These are phyloP conservation scores for Aspergillus bridgeri DNA, from an alignment of 495 filamentous ascomycete species.

Conservation along the genomic window DNA sequence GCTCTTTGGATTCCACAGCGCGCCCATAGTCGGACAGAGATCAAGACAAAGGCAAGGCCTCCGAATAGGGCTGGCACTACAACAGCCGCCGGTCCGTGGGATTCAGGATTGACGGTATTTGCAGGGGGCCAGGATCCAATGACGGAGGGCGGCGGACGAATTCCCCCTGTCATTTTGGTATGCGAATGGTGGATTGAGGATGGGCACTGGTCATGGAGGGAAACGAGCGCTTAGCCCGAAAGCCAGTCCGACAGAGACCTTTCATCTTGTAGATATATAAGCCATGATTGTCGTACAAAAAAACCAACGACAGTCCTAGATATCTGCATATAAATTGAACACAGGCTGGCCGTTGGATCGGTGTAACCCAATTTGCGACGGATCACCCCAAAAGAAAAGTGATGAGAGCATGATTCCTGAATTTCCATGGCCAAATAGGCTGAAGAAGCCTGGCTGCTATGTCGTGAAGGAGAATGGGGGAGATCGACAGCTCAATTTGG, in stretches of 20 bases:
- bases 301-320: neutral
- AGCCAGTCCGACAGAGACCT: neutral
- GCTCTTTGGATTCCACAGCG: slow-evolving; percentile 8
- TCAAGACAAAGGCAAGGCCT: slow-evolving; percentile 1
- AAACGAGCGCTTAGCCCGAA: neutral
- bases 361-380: neutral
- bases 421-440: neutral
- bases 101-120: slow-evolving; percentile 10
- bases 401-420: neutral
- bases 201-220: neutral
- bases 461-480: neutral
- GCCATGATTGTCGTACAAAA: neutral
- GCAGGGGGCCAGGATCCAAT: slow-evolving; percentile 9
- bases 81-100: slow-evolving; percentile 1
- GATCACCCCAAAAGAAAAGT: neutral
- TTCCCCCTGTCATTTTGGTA: slow-evolving; percentile 8
- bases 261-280: neutral
- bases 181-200: neutral
- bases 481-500: neutral
- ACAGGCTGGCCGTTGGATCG: neutral
- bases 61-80: slow-evolving; percentile 5
- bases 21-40: slow-evolving; percentile 5
- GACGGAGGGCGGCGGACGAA: slow-evolving; percentile 8
- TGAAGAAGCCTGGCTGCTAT: neutral
- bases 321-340: neutral